These are phyloP conservation scores for Peribolospora kevripleyi DNA, from an alignment of 768 basidiomycete species.

Conservation along the genomic window DNA sequence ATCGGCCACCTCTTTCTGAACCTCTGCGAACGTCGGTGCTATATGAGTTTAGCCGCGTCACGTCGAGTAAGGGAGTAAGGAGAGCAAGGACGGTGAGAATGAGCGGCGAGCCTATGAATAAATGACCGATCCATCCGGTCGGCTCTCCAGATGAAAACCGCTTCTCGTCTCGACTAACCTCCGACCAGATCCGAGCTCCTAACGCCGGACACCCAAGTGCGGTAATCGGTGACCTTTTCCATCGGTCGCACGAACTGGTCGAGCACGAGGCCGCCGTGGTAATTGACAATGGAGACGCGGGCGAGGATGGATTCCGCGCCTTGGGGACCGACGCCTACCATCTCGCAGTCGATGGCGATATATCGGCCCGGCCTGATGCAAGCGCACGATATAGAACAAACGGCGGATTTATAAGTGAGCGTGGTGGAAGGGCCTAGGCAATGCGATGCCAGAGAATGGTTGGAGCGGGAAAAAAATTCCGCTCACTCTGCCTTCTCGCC, in stretches of 20 bases:
- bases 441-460: background rate
- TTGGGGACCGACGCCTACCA: conserved; percentile 82
- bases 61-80: background rate
- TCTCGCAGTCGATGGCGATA: conserved; percentile 80
- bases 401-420: background rate
- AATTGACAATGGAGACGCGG: conserved; percentile 74
- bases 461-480: too few species aligned
- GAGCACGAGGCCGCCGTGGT: conserved; percentile 47
- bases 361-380: conserved; percentile 39
- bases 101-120: background rate
- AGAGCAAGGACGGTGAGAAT: background rate
- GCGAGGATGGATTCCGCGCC: conserved; percentile 64
- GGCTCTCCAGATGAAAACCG: background rate
- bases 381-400: conserved; percentile 1
- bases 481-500: too few species aligned
- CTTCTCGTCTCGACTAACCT: conserved; percentile 22
- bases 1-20: conserved; percentile 54
- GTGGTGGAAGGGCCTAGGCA: background rate
- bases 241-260: conserved; percentile 69
- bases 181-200: conserved; percentile 45
- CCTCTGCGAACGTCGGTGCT: conserved; percentile 55
- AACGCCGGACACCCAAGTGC: conserved; percentile 73
- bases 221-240: conserved; percentile 74
- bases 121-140: background rate
- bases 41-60: background rate